phyloP scores from a whole-genome alignment of 352 stramenopile genomes.

The Globisporangium spinosum region DNA sequence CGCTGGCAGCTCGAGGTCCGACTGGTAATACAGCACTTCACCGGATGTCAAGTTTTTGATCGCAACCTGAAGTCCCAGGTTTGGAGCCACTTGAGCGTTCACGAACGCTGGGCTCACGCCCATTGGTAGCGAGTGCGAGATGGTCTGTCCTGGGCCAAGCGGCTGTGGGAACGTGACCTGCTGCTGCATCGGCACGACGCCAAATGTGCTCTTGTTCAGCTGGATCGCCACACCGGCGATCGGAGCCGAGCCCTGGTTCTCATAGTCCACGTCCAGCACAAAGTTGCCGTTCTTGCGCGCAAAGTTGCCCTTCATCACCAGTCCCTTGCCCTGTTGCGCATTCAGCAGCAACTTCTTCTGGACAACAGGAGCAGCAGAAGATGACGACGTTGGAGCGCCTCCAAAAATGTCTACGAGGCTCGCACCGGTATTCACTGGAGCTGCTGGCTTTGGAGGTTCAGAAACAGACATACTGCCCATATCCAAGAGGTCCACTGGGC shows the following conservation, averaged over 20 bases:
- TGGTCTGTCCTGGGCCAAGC: slow-evolving; percentile 65
- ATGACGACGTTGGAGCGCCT: slow-evolving; percentile 33
- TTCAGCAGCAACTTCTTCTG: slow-evolving; percentile 75
- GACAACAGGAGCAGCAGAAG: slow-evolving; percentile 29
- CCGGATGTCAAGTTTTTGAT: slow-evolving; percentile 96
- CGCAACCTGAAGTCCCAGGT: slow-evolving; percentile 91
- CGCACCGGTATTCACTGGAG: slow-evolving; percentile 23
- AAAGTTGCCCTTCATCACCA: slow-evolving; percentile 86
- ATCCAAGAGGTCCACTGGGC: slow-evolving; percentile 72
- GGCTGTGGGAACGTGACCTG: slow-evolving; percentile 81
- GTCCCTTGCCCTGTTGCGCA: slow-evolving; percentile 82
- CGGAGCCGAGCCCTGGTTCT: slow-evolving; percentile 89
- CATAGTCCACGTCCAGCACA: slow-evolving; percentile 68
- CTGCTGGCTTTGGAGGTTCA: slow-evolving; percentile 37
- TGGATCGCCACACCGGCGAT: slow-evolving; percentile 93
- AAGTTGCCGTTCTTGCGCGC: slow-evolving; percentile 60
- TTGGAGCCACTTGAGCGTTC: slow-evolving; percentile 67
- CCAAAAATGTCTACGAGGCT: slow-evolving; percentile 87
- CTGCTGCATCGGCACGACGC: slow-evolving; percentile 90
- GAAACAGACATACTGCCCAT: slow-evolving; percentile 83
- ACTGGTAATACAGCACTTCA: slow-evolving; percentile 95
- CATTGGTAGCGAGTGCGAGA: slow-evolving; percentile 73
- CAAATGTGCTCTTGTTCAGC: slow-evolving; percentile 98
- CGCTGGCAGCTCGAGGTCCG: slow-evolving; percentile 87
- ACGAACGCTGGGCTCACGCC: slow-evolving; percentile 77